A percentile compares a stretch with the other conserved stretches of the same genome.
phyloP scores from a whole-genome alignment of 1,284 basidiomycete genomes.

The Cryptococcus jaspeensis region DNA sequence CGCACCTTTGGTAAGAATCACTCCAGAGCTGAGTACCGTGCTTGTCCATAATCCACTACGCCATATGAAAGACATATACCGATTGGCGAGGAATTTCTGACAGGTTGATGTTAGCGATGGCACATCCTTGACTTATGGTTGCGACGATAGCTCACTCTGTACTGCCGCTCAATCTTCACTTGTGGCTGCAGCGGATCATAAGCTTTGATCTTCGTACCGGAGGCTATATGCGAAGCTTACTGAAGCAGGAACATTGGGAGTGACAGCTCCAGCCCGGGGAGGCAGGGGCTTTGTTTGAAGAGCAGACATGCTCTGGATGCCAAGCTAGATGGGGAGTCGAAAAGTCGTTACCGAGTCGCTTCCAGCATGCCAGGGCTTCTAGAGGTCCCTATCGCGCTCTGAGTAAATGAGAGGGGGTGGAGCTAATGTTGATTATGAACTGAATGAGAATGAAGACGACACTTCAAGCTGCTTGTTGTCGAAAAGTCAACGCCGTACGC shows the following conservation, averaged over 20 bases:
- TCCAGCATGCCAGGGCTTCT: no score
- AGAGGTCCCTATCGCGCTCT: no score
- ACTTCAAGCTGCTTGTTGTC: no score
- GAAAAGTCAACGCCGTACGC: background rate
- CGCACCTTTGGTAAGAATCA: slow-evolving; percentile 21
- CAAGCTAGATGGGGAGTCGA: no score
- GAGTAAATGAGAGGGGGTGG: no score
- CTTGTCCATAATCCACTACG: slow-evolving; percentile 21
- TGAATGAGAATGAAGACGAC: no score
- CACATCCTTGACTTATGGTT: background rate
- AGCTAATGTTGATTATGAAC: no score
- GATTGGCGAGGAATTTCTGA: slow-evolving; percentile 31
- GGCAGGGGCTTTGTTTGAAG: background rate
- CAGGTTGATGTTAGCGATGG: background rate
- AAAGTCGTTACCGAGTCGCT: no score
- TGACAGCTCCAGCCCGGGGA: background rate
- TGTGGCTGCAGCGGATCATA: slow-evolving; percentile 2
- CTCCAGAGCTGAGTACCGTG: slow-evolving; percentile 9
- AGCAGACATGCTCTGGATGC: background rate
- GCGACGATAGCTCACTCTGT: slow-evolving; percentile 22
- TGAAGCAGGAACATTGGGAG: background rate
- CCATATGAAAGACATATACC: slow-evolving; percentile 27
- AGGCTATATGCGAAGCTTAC: background rate
- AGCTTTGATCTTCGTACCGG: no score
- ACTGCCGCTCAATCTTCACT: slow-evolving; percentile 35